Base-by-base conservation (phyloP, 2,329 filamentous ascomycete genomes). In the Periconia sp. region DNA sequence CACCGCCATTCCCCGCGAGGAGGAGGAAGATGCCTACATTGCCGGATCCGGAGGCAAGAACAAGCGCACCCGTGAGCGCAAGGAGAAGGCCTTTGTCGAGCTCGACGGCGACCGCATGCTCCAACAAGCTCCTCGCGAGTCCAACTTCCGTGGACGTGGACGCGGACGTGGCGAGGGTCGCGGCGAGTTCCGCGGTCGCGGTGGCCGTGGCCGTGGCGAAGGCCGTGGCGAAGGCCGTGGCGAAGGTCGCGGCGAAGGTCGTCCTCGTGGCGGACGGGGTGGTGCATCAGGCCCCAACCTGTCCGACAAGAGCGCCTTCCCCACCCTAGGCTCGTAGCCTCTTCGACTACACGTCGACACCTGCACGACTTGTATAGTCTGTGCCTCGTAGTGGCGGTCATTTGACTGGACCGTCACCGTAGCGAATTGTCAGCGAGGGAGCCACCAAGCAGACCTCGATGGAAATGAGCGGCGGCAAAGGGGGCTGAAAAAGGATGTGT, bases 61-160 rank as follows among this genome's bases (percentile, higher is more conserved):
- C 72, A 77, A 76, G 70, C 88, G 89, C 69, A 85, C 92, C 79
- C 89, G 90, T 70, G 87, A 92, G 80, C 87, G 88, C 78, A 94
- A 94, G 84, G 83, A 88, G 77, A 96, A 96, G 87, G 84, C 89
- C 74, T 75, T 88, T 70, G 72, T 97, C 64, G 90, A 95, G 68
- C 89, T 96, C 57, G 92, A 96, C 74, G 84, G 91, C 50, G 69
- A 77, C 83, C 88, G 66, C 39, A 63, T 70, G 49, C 67, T 67
- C 49, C 54, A 61, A 63, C 59, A 59, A 61, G 88, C 92, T 78
- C 79, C 82, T 41, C 63, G 66, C 43, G 63, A 65, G 50, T 54
- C 54, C 25, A 59, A 57, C 44, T 51, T 46, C 41, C 47, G 53
- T 42, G 59, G 63, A 26, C 49, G 57, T 37, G 56, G 65, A 38